Base-by-base conservation (phyloP, 2,329 filamentous ascomycete species). In the Emericellopsis atlantica region DNA sequence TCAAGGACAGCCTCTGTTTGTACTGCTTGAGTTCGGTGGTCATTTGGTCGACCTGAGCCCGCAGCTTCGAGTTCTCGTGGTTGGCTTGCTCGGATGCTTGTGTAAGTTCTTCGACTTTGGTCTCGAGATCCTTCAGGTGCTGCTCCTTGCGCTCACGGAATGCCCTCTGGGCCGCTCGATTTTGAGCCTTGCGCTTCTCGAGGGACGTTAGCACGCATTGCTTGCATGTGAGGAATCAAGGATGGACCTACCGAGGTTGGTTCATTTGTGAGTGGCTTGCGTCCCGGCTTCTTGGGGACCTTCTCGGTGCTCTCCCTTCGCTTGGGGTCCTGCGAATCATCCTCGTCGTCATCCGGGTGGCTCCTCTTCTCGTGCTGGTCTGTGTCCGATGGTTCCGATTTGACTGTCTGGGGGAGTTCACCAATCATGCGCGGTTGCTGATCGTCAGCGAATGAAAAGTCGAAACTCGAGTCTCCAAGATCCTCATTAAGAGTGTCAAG, bases 71-170 rank as follows among this genome's bases (percentile, higher is more conserved):
- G 54, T 98, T 98, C 59, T 96, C 89, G 50, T 86, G 80, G 57
- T 81, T 93, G 41, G 88, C 74, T 31, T 78, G 74, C 54, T 93
- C 79, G 0, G 89, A 94, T 1, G 78, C 76, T 62, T 94, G 92
- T 57, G 95, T 83, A 11, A 86, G 61, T 54, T 84, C 79, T 36
- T 80, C 70, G 3, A 86, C 78, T 60, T 86, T 85, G 44, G 70
- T 82, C 62, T 95, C 88, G 2, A 93, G 72, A 49, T 89, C 83
- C 57, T 87, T 87, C 37, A 93, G 60, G 53, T 93, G 89, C 65
- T 84, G 90, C 61, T 95, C 89, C 64, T 95, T 95, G 47, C 89
- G 84, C 60, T 95, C 89, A 41, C 89, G 79, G 72, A 95, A 95
- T 6, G 89, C 89, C 44, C 89, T 78, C 62, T 95, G 89, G 5